Evolutionary conservation across 1,284 basidiomycete species (phyloP), one percentile per base, ranked within the genome.

Genomic region (Omphalotus olearius): DNA sequence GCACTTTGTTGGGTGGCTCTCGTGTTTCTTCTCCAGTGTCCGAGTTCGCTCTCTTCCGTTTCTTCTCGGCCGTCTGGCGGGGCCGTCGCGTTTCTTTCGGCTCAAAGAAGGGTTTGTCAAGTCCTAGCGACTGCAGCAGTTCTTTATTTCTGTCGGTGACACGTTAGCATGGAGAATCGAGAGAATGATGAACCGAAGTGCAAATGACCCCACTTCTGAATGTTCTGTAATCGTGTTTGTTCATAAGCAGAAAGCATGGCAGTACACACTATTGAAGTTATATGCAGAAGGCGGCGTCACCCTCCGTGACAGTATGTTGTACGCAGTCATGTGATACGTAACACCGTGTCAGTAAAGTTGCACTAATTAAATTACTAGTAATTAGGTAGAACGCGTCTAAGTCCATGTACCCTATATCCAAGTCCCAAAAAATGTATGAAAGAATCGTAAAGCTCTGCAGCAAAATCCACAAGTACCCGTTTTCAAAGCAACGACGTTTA

Each of bases 161-260:
- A 28, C 16, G 26, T 16, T 11, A 49, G 13, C 16, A 28, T 36
- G 37, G 14, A 20, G 2, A 1, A 13, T 23, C 14, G 9, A 33
- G 13, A 9, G 7, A 2, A 33, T 33, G 13, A 33, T 28, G 20
- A 45, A 9, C 1, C 14, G 20, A n/a, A 41, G 0, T 5, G 25
- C 38, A 37, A 6, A 20, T 14, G 13, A 33, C 30, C 26, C 17
- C n/a, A 52, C 59, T 59, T 69, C 35, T 62, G 67, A 10, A 85
- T 82, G 57, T 79, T 83, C 25, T 57, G 63, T 0, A 64, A 58
- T 7, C 80, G 78, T 53, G 72, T 64, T 50, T 66, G 65, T 58
- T 80, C 78, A 49, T 83, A 83, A 33, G 70, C 63, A 18, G 73
- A 76, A 5, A 69, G 59, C 68, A 72, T 72, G 17, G 45, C 46